phyloP scores from a whole-genome alignment of 1,139 yeast genomes.

The Magnusiomyces clavatus region DNA sequence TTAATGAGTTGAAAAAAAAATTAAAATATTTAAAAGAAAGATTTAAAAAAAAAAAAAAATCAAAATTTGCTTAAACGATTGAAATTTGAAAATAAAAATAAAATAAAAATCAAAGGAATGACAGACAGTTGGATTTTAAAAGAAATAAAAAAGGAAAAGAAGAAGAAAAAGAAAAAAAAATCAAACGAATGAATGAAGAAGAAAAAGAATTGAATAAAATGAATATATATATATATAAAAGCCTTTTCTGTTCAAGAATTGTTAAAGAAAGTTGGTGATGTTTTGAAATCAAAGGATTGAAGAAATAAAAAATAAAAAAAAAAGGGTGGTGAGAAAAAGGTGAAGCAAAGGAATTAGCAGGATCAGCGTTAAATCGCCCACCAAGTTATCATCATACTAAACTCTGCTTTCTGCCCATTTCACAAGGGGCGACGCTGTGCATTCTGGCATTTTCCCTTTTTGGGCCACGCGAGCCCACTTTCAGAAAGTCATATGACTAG shows the following conservation, averaged over 20 bases:
- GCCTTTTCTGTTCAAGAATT: too few relatives aligned
- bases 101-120: not conserved
- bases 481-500: not conserved
- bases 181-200: not conserved
- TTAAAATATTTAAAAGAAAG: too few relatives aligned
- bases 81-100: conserved; percentile 1
- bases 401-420: not conserved
- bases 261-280: too few relatives aligned
- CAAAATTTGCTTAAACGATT: not conserved
- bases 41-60: too few relatives aligned
- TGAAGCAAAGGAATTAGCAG: not conserved
- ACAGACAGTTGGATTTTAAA: conserved; percentile 1
- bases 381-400: not conserved
- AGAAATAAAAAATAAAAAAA: conserved; percentile 1
- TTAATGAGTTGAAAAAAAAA: too few relatives aligned
- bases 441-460: not conserved
- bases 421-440: not conserved
- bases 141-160: not conserved
- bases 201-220: not conserved
- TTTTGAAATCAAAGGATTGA: not conserved
- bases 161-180: not conserved
- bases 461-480: not conserved
- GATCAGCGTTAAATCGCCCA: not conserved
- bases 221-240: not conserved
- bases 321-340: not conserved